Base-by-base conservation (phyloP, 2,329 filamentous ascomycete species). In the Fusarium decemcellulare region DNA sequence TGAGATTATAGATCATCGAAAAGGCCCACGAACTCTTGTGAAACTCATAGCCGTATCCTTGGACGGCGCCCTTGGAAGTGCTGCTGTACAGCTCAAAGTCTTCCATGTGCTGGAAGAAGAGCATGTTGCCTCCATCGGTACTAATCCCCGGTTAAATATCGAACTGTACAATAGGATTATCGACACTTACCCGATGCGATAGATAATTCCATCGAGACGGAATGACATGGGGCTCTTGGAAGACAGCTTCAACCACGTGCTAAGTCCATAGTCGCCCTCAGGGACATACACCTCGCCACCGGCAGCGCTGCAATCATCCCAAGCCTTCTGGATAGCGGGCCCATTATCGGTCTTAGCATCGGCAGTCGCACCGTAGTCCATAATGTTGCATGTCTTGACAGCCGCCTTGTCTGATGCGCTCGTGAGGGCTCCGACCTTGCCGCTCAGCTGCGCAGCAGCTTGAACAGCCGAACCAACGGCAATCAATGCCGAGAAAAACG, bases 11-110 rank as follows among this genome's bases (percentile, higher is more conserved):
- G 4, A 6, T 14, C 5, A 3, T n/a, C 4, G 8, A 8, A n/a
- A 1, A 6, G 6, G 2, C 11, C 10, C 8, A 18, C 54, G 14
- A 15, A 68, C 63, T 61, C 50, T 68, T 46, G 18, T 68, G 66
- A 23, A 63, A 68, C 29, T 68, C 52, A n/a, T 63, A 68, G 36
- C 63, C 66, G 5, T 68, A 68, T n/a, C 69, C 69, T 10, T 72
- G 69, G 11, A 72, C 58, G 4, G 69, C 69, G 16, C 69, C 69
- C 44, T 67, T 71, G 8, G 69, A 72, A 14, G 32, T 72, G 27
- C 69, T 71, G 27, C 69, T 72, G 7, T 72, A 72, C 1, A 72
- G 52, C 52, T 72, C 69, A 57, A 72, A 72, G 58, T 72, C 68
- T 14, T 48, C 32, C 14, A 71, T 56, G 32, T 71, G 69, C 30